Percentiles rank a stretch among this genome's conserved stretches.
phyloP scores from a whole-genome alignment of 2,329 filamentous ascomycete species.

The Arthrobotrys sinensis region DNA sequence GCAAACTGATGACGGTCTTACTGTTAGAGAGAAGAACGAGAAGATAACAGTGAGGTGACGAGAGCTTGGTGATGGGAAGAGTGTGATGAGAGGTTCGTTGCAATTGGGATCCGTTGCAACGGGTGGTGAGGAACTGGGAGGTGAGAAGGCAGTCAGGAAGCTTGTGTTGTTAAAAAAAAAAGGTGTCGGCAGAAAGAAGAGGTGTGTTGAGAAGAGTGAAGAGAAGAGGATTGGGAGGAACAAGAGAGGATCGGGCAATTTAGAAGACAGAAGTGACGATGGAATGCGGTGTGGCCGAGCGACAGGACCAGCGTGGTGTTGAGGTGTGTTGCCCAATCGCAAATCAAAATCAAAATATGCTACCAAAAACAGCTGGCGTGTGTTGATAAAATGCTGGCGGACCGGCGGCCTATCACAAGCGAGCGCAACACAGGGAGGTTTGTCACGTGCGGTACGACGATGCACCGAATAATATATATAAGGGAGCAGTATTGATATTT shows the following conservation, averaged over 20 bases:
- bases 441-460: no score
- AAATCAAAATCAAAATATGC: conserved; percentile 25
- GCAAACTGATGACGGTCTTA: conserved; percentile 25
- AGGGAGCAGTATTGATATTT: no score
- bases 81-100: background rate
- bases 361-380: conserved; percentile 32
- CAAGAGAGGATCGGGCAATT: background rate
- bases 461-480: no score
- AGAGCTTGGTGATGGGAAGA: background rate
- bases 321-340: conserved; percentile 25
- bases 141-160: background rate
- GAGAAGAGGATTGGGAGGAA: conserved; percentile 56
- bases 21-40: background rate
- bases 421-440: background rate
- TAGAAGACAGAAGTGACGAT: background rate
- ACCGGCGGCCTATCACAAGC: background rate
- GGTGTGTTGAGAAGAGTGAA: conserved; percentile 61
- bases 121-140: background rate
- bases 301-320: conserved; percentile 12
- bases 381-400: background rate
- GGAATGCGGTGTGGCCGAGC: background rate
- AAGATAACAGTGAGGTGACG: background rate
- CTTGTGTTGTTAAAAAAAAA: conserved; percentile 1
- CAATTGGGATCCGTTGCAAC: conserved; percentile 2
- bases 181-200: conserved; percentile 10